phyloP scores from a whole-genome alignment of 768 basidiomycete species.

The Pisolithus orientalis region DNA sequence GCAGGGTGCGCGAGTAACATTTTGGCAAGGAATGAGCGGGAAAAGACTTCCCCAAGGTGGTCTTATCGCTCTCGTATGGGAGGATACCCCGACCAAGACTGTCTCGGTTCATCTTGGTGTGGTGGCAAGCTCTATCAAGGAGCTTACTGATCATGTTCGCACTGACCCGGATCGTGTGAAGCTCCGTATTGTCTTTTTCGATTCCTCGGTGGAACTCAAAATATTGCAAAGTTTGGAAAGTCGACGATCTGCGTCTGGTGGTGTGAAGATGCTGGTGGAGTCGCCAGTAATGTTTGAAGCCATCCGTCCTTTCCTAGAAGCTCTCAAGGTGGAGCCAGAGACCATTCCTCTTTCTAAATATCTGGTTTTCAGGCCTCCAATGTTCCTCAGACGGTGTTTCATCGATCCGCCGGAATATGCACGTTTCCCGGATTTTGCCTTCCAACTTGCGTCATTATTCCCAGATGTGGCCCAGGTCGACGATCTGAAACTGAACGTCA shows the following conservation, averaged over 20 bases:
- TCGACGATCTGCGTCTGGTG: slow-evolving; percentile 17
- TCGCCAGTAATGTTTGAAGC: slow-evolving; percentile 62
- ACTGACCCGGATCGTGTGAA: slow-evolving; percentile 28
- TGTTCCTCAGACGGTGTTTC: slow-evolving; percentile 26
- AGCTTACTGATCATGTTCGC: slow-evolving; percentile 42
- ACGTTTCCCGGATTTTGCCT: slow-evolving; percentile 46
- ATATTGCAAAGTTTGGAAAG: slow-evolving; percentile 33
- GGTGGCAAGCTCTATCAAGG: slow-evolving; percentile 35
- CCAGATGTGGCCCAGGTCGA: slow-evolving; percentile 30
- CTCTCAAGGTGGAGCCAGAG: slow-evolving; percentile 52
- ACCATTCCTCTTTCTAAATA: slow-evolving; percentile 48
- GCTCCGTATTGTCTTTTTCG: slow-evolving; percentile 58
- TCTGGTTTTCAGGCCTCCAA: slow-evolving; percentile 39
- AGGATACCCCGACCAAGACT: slow-evolving; percentile 18
- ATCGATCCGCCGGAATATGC: slow-evolving; percentile 54
- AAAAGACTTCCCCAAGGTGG: slow-evolving; percentile 57
- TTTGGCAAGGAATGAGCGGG: slow-evolving; percentile 57
- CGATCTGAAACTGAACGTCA: slow-evolving; percentile 36
- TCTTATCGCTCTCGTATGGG: slow-evolving; percentile 57
- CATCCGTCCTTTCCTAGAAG: slow-evolving; percentile 61
- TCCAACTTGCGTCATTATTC: slow-evolving; percentile 52
- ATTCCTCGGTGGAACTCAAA: slow-evolving; percentile 46
- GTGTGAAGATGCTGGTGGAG: slow-evolving; percentile 44
- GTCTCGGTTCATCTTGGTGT: slow-evolving; percentile 49
- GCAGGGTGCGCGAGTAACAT: slow-evolving; percentile 36